Evolutionary conservation across 1,284 basidiomycete species (phyloP).

Genomic region (Ustilago hordei): DNA sequence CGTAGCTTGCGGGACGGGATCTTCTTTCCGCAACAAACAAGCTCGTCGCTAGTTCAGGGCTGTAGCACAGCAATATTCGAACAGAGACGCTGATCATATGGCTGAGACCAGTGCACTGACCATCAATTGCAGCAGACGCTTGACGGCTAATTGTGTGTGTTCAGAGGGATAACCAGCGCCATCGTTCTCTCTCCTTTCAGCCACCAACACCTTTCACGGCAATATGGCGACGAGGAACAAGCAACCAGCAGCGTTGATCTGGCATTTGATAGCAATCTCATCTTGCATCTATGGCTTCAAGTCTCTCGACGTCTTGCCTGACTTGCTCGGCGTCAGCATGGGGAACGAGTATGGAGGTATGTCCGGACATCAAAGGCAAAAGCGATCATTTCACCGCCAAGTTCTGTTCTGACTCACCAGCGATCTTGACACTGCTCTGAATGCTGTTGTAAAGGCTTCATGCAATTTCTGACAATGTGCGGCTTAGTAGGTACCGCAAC

Average conservation of each 20-base stretch:
- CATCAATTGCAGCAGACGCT: neutral
- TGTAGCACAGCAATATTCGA: neutral
- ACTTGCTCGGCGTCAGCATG: slow-evolving; percentile 27
- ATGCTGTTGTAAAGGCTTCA: slow-evolving; percentile 12
- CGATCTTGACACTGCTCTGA: neutral
- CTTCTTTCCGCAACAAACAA: neutral
- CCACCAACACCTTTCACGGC: neutral
- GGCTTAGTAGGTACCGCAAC: slow-evolving; percentile 24
- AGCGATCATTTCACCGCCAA: neutral
- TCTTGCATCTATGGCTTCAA: slow-evolving; percentile 43
- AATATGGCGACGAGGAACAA: slow-evolving; percentile 15
- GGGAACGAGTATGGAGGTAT: slow-evolving; percentile 36
- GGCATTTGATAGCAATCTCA: slow-evolving; percentile 32
- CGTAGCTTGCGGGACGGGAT: slow-evolving; percentile 4
- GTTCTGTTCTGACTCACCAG: no score
- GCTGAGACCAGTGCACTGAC: neutral
- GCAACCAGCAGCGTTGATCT: slow-evolving; percentile 11
- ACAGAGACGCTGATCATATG: neutral
- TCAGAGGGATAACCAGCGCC: no score
- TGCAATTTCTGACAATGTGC: slow-evolving; percentile 49
- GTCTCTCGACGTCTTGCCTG: slow-evolving; percentile 21
- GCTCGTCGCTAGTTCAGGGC: neutral
- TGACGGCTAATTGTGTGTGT: neutral
- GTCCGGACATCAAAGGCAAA: neutral
- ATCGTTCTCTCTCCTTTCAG: neutral